Evolutionary conservation across 2,329 filamentous ascomycete species (phyloP).

Genomic region (Sordariomycetes sp.): DNA sequence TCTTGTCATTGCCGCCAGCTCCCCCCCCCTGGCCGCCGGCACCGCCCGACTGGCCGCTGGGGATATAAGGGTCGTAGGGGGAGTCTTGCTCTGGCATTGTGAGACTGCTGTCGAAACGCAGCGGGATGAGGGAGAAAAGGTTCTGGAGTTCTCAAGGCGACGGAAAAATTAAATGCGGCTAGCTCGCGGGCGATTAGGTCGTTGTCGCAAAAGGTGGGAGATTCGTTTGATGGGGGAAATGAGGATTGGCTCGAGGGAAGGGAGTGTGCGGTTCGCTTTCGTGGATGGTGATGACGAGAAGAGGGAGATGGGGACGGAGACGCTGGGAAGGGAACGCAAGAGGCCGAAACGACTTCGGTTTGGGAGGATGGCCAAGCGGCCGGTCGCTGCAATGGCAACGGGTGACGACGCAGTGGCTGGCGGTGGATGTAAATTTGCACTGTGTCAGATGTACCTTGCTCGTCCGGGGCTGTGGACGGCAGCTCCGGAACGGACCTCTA

Average conservation of each 20-base stretch:
- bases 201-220: background rate
- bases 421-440: background rate
- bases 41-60: conserved; percentile 42
- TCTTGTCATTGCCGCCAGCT: conserved; percentile 35
- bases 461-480: background rate
- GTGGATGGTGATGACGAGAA: background rate
- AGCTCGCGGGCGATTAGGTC: background rate
- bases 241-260: background rate
- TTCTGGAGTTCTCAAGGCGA: background rate
- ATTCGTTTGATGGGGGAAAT: background rate
- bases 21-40: conserved; percentile 27
- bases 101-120: conserved; percentile 1
- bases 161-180: background rate
- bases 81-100: conserved; percentile 44
- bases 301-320: background rate
- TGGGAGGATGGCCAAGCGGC: background rate
- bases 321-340: background rate
- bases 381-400: background rate
- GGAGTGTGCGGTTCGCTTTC: background rate
- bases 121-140: background rate
- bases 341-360: conserved; percentile 3
- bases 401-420: background rate
- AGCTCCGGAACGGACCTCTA: too few relatives aligned
- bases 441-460: background rate
- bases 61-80: conserved; percentile 86